Evolutionary conservation across 495 filamentous ascomycete species (phyloP), one percentile per base, ranked within the genome.

Genomic region (Neurospora intermedia): DNA sequence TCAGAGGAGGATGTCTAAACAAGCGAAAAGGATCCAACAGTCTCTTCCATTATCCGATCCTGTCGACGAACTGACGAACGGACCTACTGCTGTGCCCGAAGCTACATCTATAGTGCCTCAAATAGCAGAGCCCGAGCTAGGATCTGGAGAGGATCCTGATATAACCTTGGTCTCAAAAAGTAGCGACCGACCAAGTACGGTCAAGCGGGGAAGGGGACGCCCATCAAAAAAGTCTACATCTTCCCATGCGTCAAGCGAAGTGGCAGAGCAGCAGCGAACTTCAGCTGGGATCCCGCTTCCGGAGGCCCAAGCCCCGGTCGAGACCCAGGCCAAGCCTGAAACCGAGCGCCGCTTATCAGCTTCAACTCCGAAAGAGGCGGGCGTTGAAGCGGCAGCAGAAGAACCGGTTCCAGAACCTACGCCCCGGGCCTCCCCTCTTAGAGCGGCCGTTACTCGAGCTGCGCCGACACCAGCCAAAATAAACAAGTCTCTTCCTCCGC

Each of bases 11-110:
- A 79, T 69, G 7, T 83, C 84, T 3, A 85, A 83, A 72, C 83
- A 85, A 74, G 80, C 79, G 1, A 85, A 85, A 75, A 86, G 85
- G 73, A 70, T 78, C 0, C 86, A 85, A 72, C 79, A 80, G 39
- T 74, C 73, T 6, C 35, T 20, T 5, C 73, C 74, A 7, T 35
- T 74, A 16, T 31, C 78, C 2, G 74, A 75, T 1, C 74, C 69
- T 73, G 73, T 69, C 20, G 77, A 74, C 74, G 77, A 76, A 69
- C 69, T 69, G 42, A 73, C 70, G 71, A 78, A 75, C 72, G 80
- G 74, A 31, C 59, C 18, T 62, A 76, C 45, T 46, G 72, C 43
- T 73, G 73, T 69, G 4, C 75, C 75, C 38, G 69, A 75, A 69
- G 72, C 80, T 38, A 69, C 74, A 45, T 75, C 74, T 66, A 27